Evolutionary conservation across 768 basidiomycete genomes (phyloP), one percentile per base, ranked within the genome.

Genomic region (Auriscalpium microsporum): DNA sequence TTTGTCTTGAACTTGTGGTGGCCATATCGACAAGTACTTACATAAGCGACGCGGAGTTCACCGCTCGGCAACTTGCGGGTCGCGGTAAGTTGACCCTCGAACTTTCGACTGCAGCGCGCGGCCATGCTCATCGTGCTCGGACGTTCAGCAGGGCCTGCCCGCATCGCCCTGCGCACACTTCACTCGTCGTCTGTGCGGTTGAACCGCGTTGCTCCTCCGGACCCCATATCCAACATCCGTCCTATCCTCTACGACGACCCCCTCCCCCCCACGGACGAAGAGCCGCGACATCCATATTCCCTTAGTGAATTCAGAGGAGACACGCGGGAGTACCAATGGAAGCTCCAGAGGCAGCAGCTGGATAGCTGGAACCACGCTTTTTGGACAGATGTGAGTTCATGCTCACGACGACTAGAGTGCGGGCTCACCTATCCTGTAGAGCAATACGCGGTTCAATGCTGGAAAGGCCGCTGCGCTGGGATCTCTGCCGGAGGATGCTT

Each of bases 221-320:
- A 93, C 65, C 84, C 87, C 9, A 64, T 88, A 50, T 90, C 90
- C 10, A 81, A 93, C 72, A 73, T 93, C 57, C 82, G 90, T 2
- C 87, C 90, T 3, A 75, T 89, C 54, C 73, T 91, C 45, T 91
- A 92, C 71, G 82, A 84, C 62, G 79, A 84, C 63, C 68, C 72
- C 4, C 62, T 67, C 2, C 59, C 73, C 14, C 51, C 63, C 34
- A 44, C 45, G 42, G 40, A 56, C 40, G 55, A 57, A 38, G 58
- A 58, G 17, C 56, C 59, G 56, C 56, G 62, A 45, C 87, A 90
- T 66, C 90, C 89, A 3, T 92, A 91, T 71, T 90, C 90, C 13
- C 80, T 90, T 55, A 67, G 73, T 55, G 90, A 92, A 67, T 92
- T 92, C 69, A 70, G 71, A 49, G 50, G 63, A 48, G 66, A 69